Conservation (phyloP, 495 filamentous ascomycete genomes). For the Jackrogersella minutella region DNA sequence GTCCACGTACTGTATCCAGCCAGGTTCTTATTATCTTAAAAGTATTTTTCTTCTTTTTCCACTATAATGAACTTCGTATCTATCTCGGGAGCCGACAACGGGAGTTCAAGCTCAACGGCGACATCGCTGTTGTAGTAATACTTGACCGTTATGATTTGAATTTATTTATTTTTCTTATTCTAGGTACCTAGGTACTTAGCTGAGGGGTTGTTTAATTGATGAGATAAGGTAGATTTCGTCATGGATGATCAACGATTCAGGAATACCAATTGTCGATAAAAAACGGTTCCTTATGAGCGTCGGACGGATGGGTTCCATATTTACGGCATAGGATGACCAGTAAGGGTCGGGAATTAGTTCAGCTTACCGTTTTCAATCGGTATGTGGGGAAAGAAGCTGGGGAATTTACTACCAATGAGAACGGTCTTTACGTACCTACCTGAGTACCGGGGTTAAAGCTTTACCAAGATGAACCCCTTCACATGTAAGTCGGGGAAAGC, state of each 20-base stretch:
- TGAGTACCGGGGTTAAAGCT: constrained; percentile 23
- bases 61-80: not conserved
- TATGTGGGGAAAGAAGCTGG: constrained; percentile 37
- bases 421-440: not conserved
- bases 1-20: not conserved
- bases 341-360: not conserved
- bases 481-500: constrained; percentile 28
- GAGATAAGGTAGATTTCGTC: constrained; percentile 35
- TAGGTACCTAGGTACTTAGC: not conserved
- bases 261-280: constrained; percentile 14
- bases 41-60: not conserved
- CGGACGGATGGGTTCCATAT: constrained; percentile 28
- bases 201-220: constrained; percentile 9
- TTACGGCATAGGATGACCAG: constrained; percentile 16
- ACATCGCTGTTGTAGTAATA: constrained; percentile 14
- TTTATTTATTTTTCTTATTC: not conserved
- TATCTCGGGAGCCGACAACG: constrained; percentile 13
- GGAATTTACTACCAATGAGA: constrained; percentile 24
- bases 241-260: constrained; percentile 30
- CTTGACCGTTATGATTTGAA: not conserved
- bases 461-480: constrained; percentile 17
- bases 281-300: constrained; percentile 37
- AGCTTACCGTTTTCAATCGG: constrained; percentile 31
- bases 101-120: constrained; percentile 6
- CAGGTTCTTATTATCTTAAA: constrained; percentile 14